Evolutionary conservation across 2,329 filamentous ascomycete genomes (phyloP).

Genomic region (Pleoardoris graminearum): DNA sequence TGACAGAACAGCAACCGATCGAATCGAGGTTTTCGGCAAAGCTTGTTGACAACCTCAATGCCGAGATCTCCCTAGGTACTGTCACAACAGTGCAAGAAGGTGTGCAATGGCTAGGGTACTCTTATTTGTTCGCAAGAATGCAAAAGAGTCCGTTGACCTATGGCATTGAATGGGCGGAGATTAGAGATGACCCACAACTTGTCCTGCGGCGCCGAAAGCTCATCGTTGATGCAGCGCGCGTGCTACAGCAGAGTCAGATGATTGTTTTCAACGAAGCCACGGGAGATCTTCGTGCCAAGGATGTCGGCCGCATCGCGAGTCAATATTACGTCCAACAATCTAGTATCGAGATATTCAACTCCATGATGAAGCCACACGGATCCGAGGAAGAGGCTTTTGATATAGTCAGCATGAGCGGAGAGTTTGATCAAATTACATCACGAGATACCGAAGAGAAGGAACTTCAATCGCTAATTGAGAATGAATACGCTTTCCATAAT

Average conservation of each 20-base stretch:
- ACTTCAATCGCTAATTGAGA: conserved; percentile 71
- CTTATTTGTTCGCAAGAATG: conserved; percentile 97
- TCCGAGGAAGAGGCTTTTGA: conserved; percentile 90
- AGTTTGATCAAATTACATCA: conserved; percentile 96
- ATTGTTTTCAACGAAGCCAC: conserved; percentile 97
- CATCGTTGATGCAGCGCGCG: conserved; percentile 83
- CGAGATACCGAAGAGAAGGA: conserved; percentile 90
- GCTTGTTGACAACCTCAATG: conserved; percentile 94
- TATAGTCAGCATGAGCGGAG: conserved; percentile 97
- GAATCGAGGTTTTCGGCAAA: conserved; percentile 95
- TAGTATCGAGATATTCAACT: conserved; percentile 95
- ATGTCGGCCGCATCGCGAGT: conserved; percentile 93
- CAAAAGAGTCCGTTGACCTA: conserved; percentile 87
- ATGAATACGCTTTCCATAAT: conserved; percentile 70
- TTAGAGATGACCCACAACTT: conserved; percentile 82
- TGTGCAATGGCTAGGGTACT: conserved; percentile 97
- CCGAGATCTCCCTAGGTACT: conserved; percentile 89
- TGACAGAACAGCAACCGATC: conserved; percentile 95
- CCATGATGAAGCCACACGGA: conserved; percentile 82
- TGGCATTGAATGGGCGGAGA: conserved; percentile 93
- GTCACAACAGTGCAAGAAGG: conserved; percentile 93
- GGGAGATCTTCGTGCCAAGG: conserved; percentile 89
- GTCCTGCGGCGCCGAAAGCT: conserved; percentile 84
- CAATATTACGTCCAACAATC: conserved; percentile 95
- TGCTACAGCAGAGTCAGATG: conserved; percentile 94